Evolutionary conservation across 2,329 filamentous ascomycete species (phyloP).

Genomic region (Botrytis squamosa): DNA sequence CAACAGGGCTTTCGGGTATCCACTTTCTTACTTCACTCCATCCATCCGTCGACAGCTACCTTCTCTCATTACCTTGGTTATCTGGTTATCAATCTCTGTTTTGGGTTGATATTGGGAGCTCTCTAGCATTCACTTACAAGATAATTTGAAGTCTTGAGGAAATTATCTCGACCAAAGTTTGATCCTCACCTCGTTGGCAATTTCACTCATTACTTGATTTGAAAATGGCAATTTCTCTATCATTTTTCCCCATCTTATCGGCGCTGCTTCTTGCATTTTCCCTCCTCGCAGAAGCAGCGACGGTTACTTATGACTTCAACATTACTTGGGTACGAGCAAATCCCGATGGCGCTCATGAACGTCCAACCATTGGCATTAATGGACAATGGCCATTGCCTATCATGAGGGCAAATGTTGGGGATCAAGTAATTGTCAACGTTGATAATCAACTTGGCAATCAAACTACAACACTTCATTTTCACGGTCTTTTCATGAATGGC

Average conservation of each 20-base stretch:
- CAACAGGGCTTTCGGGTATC: constrained; percentile 32
- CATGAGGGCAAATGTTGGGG: constrained; percentile 62
- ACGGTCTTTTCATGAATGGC: constrained; percentile 68
- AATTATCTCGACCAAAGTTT: not conserved
- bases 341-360: constrained; percentile 64
- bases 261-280: constrained; percentile 35
- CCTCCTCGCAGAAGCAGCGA: constrained; percentile 44
- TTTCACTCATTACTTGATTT: not conserved
- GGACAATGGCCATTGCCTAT: constrained; percentile 70
- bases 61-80: not conserved
- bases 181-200: not conserved
- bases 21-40: not conserved
- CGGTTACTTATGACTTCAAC: constrained; percentile 62
- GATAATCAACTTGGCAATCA: constrained; percentile 50
- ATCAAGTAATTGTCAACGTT: constrained; percentile 47
- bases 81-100: too few species aligned
- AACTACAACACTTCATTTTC: constrained; percentile 65
- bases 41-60: not conserved
- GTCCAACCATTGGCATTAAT: constrained; percentile 76
- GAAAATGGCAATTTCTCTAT: constrained; percentile 46
- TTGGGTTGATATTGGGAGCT: not conserved
- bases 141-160: not conserved
- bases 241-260: constrained; percentile 43
- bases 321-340: constrained; percentile 70
- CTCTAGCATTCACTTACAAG: not conserved